Conservation (phyloP, 768 basidiomycete genomes). For the Imleria badia region DNA sequence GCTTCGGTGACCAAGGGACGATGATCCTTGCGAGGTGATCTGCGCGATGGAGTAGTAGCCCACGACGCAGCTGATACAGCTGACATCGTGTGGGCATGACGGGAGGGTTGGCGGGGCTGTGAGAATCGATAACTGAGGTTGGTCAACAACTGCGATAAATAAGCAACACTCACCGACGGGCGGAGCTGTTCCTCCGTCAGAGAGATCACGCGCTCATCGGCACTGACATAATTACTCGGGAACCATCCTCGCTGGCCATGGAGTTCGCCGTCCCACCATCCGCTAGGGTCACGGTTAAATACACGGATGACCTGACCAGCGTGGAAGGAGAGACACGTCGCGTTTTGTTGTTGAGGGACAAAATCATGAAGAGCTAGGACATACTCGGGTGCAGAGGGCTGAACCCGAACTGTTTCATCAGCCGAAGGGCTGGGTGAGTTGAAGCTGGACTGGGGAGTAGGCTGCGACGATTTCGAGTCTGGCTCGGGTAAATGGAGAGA, state of each 20-base stretch:
- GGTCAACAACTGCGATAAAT: neutral
- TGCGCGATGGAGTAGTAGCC: slow-evolving; percentile 45
- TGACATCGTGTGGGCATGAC: slow-evolving; percentile 54
- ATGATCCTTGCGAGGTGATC: slow-evolving; percentile 39
- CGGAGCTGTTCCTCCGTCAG: slow-evolving; percentile 57
- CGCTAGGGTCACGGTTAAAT: slow-evolving; percentile 80
- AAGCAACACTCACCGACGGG: slow-evolving; percentile 39
- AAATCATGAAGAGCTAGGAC: slow-evolving; percentile 95
- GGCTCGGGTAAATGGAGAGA: slow-evolving; percentile 44
- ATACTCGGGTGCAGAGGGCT: slow-evolving; percentile 52
- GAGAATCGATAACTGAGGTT: slow-evolving; percentile 5
- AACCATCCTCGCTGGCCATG: slow-evolving; percentile 94
- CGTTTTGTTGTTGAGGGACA: slow-evolving; percentile 61
- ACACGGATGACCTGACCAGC: slow-evolving; percentile 92
- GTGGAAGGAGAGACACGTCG: slow-evolving; percentile 84
- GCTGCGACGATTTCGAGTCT: slow-evolving; percentile 30
- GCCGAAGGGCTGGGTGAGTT: slow-evolving; percentile 43
- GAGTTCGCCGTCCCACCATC: slow-evolving; percentile 99
- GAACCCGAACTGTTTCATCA: slow-evolving; percentile 50
- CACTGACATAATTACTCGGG: slow-evolving; percentile 92
- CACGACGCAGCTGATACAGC: slow-evolving; percentile 53
- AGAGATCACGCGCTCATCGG: slow-evolving; percentile 51
- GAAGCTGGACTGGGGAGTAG: slow-evolving; percentile 11
- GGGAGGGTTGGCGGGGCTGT: slow-evolving; percentile 35
- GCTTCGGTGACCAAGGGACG: slow-evolving; percentile 45